Percentiles rank a stretch among this genome's conserved stretches.
Evolutionary conservation across 805 yeast genomes (phyloP).

Genomic region (Hyphopichia homilentoma): DNA sequence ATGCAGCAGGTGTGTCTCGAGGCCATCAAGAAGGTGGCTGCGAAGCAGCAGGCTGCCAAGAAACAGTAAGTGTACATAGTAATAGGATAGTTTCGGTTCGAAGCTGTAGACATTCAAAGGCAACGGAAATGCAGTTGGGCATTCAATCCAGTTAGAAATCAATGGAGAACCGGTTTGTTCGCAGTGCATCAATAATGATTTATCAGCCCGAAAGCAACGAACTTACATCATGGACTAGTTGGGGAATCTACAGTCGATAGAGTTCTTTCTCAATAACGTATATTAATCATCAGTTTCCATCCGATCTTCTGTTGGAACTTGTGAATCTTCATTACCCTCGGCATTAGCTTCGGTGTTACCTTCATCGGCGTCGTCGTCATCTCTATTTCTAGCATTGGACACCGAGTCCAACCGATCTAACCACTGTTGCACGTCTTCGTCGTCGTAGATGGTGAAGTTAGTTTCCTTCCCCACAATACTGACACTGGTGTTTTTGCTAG

Average conservation of each 20-base stretch:
- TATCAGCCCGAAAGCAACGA: too few species aligned
- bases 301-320: slow-evolving; percentile 20
- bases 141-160: too few species aligned
- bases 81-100: too few species aligned
- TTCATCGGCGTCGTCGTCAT: slow-evolving; percentile 30
- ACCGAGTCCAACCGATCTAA: slow-evolving; percentile 68
- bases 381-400: slow-evolving; percentile 52
- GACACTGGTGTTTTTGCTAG: slow-evolving; percentile 77
- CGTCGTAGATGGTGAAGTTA: slow-evolving; percentile 76
- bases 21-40: slow-evolving; percentile 38
- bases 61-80: slow-evolving; percentile 2
- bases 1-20: slow-evolving; percentile 35
- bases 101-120: too few species aligned
- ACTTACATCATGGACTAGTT: too few species aligned
- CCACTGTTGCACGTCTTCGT: slow-evolving; percentile 83
- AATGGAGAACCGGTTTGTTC: neutral
- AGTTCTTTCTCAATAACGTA: too few species aligned
- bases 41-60: slow-evolving; percentile 22
- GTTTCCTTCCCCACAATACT: slow-evolving; percentile 86
- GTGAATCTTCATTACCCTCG: slow-evolving; percentile 10
- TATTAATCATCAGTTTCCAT: slow-evolving; percentile 41
- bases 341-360: slow-evolving; percentile 16
- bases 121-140: too few species aligned
- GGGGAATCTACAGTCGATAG: too few species aligned
- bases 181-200: too few species aligned